Base-by-base conservation (phyloP, 306 rosid genomes). In the Sicyos edulis region DNA sequence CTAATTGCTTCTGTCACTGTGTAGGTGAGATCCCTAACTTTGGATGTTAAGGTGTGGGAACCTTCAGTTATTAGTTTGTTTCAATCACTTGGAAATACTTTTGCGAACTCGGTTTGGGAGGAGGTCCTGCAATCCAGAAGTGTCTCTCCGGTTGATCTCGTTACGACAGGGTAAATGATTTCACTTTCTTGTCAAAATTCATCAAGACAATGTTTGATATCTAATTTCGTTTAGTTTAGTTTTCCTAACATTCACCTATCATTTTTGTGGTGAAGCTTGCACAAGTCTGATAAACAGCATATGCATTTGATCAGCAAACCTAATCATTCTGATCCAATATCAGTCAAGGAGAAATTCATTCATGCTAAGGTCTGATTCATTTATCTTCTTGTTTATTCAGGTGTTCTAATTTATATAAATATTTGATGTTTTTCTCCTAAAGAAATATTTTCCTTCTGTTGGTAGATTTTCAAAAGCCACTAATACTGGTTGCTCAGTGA, bases 21-120 rank as follows among this genome's bases (percentile, higher is more conserved):
- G 80, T 84, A 95, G 99, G 99, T 91, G 40, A 89, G 99, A 74
- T 95, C 99, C 80, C 95, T 95, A 61, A 95, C 99, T 20, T 84
- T 95, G 83, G 99, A 95, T 82, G 96, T 95, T 79, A 95, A 91
- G 79, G 99, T 88, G 83, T 95, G 99, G 99, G 99, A 95, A 78
- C 95, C 99, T 74, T 91, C 96, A 56, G 96, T 95, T 55, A 91
- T 95, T 74, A 87, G 86, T 83, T 86, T 95, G 80, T 95, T 95
- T 85, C 97, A 91, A 86, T 95, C 99, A 59, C 88, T 95, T 66
- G 99, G 99, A 74, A 95, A 95, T 84, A 60, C 95, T 44, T 95
- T 95, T 85, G 97, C 96, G 68, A 95, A 95, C 88, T 89, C 95
- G 20, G 92, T 95, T 37, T 95, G 99, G 99, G 99, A 95, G 86